Evolutionary conservation across 2,329 filamentous ascomycete species (phyloP), one percentile per base, ranked within the genome.

Genomic region (Mollisia scopiformis): DNA sequence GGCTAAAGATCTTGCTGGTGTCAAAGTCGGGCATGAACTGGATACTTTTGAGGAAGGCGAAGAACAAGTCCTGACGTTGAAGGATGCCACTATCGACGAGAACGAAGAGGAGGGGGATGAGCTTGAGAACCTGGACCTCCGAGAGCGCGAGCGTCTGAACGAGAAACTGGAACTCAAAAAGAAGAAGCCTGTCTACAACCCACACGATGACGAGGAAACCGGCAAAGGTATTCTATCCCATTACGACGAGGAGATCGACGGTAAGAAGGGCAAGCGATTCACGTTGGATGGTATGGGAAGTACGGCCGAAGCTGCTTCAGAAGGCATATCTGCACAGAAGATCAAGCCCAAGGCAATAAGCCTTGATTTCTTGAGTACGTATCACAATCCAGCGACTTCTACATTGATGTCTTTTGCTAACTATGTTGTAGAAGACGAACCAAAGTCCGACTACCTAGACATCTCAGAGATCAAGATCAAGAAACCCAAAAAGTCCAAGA

Each of bases 241-340:
- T 69, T 99, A 99, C 72, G 95, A 98, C 69, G 95, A 98, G 66
- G 94, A 97, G 72, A 96, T 97, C 56, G 86, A 90, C 35, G 93
- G 93, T 58, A 97, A 96, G 77, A 95, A 96, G 78, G 80, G 84
- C 58, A 97, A 96, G 74, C 84, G 85, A 25, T 99, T 99, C 70
- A 97, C 91, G 0, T 80, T 99, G 16, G 92, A 96, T 74, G 88
- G 88, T 2, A 84, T 88, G 63, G 93, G 93, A 2, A 88, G 86
- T 33, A 88, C 82, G 25, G 83, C 84, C 14, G 88, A 91, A 67
- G 80, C 88, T 51, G 78, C 84, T 19, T 82, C 82, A 39, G 76
- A 77, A 72, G 51, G 64, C 35, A 74, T 84, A 73, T 78, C 83
- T 69, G 68, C 79, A 72, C 83, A 84, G 65, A 87, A 84, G 69